phyloP scores from a whole-genome alignment of 768 basidiomycete genomes.

The Porphyrellus cyaneotinctus region DNA sequence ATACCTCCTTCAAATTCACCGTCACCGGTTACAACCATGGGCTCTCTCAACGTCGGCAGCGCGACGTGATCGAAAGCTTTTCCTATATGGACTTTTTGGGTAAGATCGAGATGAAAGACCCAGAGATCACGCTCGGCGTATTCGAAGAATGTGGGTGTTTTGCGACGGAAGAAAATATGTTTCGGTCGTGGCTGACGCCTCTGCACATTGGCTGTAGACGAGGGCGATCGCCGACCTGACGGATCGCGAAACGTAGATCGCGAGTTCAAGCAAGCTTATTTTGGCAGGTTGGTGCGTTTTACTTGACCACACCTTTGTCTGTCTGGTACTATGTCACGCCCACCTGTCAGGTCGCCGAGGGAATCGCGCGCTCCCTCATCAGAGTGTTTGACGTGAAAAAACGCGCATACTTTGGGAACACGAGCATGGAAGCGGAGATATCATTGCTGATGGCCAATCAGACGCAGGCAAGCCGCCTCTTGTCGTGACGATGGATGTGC shows the following conservation, averaged over 20 bases:
- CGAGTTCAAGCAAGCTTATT: slow-evolving; percentile 67
- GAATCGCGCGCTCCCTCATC: slow-evolving; percentile 65
- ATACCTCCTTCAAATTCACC: slow-evolving; percentile 78
- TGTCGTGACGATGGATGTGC: not conserved
- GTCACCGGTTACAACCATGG: slow-evolving; percentile 73
- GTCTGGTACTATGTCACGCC: not conserved
- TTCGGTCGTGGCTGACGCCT: not conserved
- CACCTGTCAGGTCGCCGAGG: slow-evolving; percentile 47
- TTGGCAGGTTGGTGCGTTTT: slow-evolving; percentile 81
- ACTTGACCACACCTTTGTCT: not conserved
- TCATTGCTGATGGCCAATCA: slow-evolving; percentile 97
- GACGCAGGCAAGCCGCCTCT: slow-evolving; percentile 57
- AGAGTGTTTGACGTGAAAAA: slow-evolving; percentile 83
- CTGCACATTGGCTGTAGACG: slow-evolving; percentile 35
- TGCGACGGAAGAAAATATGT: not conserved
- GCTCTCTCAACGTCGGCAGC: slow-evolving; percentile 63
- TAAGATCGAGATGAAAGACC: slow-evolving; percentile 74
- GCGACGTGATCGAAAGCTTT: slow-evolving; percentile 71
- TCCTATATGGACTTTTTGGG: slow-evolving; percentile 81
- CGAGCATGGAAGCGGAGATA: slow-evolving; percentile 96
- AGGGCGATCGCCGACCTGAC: slow-evolving; percentile 45
- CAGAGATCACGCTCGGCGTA: slow-evolving; percentile 67
- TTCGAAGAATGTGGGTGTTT: slow-evolving; percentile 80
- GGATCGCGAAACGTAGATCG: slow-evolving; percentile 58
- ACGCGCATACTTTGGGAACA: slow-evolving; percentile 88